These are phyloP conservation scores for Chaetothyriales sp. DNA, from an alignment of 2,329 filamentous ascomycete genomes.

Conservation along the genomic window DNA sequence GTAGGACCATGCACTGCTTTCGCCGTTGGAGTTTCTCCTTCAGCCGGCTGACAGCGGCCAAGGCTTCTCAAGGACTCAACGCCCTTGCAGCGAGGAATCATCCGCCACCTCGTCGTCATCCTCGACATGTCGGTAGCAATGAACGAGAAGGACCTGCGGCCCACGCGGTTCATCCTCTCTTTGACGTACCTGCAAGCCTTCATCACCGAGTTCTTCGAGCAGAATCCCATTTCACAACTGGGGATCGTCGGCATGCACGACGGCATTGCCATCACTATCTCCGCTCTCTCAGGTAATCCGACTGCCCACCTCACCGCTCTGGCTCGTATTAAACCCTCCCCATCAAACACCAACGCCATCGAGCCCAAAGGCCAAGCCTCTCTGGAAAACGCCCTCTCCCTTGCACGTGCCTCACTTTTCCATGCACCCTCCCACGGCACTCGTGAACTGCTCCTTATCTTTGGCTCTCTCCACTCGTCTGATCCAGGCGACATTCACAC, in stretches of 20 bases:
- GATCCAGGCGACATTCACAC: slow-evolving; percentile 93
- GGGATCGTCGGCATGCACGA: slow-evolving; percentile 88
- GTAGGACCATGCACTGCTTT: slow-evolving; percentile 25
- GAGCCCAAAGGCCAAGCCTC: slow-evolving; percentile 54
- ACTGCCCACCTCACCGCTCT: slow-evolving; percentile 73
- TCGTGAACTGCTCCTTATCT: slow-evolving; percentile 79
- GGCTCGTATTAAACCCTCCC: slow-evolving; percentile 44
- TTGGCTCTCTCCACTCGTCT: slow-evolving; percentile 76
- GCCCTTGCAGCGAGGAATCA: slow-evolving; percentile 88
- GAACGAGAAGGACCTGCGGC: slow-evolving; percentile 86
- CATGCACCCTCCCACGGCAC: slow-evolving; percentile 90
- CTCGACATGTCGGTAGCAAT: slow-evolving; percentile 89
- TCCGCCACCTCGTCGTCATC: slow-evolving; percentile 84
- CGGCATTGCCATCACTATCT: slow-evolving; percentile 71
- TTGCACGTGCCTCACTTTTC: slow-evolving; percentile 83
- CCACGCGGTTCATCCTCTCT: slow-evolving; percentile 69
- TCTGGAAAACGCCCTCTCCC: slow-evolving; percentile 88
- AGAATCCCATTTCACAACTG: slow-evolving; percentile 94
- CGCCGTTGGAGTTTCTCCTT: slow-evolving; percentile 1
- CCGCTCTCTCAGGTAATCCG: slow-evolving; percentile 83
- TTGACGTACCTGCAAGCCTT: slow-evolving; percentile 77
- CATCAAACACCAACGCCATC: slow-evolving; percentile 20
- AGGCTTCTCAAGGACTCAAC: slow-evolving; percentile 86
- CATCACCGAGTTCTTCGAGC: slow-evolving; percentile 89
- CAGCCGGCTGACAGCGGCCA: slow-evolving; percentile 14